Percentiles rank a stretch among this genome's conserved stretches.
These are phyloP conservation scores for Aphanomyces euteiches DNA, from an alignment of 352 stramenopile genomes.

Conservation along the genomic window DNA sequence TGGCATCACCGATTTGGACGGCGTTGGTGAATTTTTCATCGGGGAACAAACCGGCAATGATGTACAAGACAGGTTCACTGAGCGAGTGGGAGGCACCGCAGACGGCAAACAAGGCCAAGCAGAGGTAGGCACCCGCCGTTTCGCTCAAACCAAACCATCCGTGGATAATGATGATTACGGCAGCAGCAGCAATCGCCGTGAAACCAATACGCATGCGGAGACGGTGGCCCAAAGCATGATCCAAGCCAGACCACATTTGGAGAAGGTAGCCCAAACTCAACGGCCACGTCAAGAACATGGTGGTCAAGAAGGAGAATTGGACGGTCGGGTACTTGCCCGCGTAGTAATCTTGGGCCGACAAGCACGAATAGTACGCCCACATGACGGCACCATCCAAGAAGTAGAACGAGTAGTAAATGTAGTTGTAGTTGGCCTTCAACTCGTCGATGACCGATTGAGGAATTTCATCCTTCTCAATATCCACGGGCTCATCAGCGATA, in stretches of 20 bases:
- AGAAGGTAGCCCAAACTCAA: constrained; percentile 50
- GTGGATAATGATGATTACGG: constrained; percentile 38
- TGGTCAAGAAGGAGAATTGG: constrained; percentile 68
- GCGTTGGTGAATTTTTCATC: constrained; percentile 64
- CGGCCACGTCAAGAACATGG: constrained; percentile 52
- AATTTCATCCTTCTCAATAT: constrained; percentile 31
- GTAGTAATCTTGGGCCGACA: constrained; percentile 69
- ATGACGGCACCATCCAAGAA: constrained; percentile 69
- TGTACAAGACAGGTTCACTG: constrained; percentile 58
- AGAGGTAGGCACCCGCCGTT: constrained; percentile 47
- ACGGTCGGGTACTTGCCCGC: constrained; percentile 46
- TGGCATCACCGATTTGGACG: constrained; percentile 61
- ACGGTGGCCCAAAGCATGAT: constrained; percentile 49
- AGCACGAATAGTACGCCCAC: constrained; percentile 72
- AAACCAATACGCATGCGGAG: constrained; percentile 51
- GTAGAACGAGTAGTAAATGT: constrained; percentile 62
- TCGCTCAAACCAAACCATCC: constrained; percentile 63
- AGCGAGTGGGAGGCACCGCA: constrained; percentile 56
- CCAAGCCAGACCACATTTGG: constrained; percentile 54
- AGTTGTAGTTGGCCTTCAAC: constrained; percentile 45
- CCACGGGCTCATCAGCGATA: not conserved
- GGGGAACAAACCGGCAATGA: constrained; percentile 54
- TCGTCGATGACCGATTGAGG: constrained; percentile 59
- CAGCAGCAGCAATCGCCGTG: constrained; percentile 39
- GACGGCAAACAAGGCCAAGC: constrained; percentile 52